Conservation (phyloP, 225 moss, liverwort and hornwort genomes). For the Climacium dendroides region DNA sequence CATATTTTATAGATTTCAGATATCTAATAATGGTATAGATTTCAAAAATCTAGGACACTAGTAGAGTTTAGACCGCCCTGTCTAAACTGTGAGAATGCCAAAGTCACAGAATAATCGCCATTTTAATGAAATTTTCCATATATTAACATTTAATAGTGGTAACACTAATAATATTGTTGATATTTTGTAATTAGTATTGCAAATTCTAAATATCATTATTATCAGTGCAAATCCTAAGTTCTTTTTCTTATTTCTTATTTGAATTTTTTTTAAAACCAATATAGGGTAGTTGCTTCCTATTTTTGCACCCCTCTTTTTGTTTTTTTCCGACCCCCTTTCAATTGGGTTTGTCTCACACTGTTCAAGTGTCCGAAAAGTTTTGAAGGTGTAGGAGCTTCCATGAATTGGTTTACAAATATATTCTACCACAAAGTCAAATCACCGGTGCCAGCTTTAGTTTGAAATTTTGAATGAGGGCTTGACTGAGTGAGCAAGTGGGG, state of each 20-base stretch:
- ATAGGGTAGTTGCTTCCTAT: background rate
- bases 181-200: background rate
- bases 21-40: no score
- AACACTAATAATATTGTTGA: background rate
- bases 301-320: no score
- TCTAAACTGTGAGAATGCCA: no score
- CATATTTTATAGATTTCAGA: no score
- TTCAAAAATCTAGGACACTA: no score
- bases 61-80: no score
- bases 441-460: background rate
- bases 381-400: background rate
- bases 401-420: background rate
- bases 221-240: fast-evolving
- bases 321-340: background rate
- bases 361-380: background rate
- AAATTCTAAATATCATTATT: background rate
- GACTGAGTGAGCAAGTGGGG: background rate
- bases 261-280: fast-evolving
- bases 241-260: fast-evolving
- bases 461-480: background rate
- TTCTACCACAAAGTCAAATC: background rate
- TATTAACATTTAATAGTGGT: background rate
- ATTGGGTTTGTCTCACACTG: background rate
- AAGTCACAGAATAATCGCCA: no score
- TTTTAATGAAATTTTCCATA: no score